A percentile compares a stretch with the other conserved stretches of the same genome.
phyloP scores from a whole-genome alignment of 768 basidiomycete genomes.

The Naematelia encephala region DNA sequence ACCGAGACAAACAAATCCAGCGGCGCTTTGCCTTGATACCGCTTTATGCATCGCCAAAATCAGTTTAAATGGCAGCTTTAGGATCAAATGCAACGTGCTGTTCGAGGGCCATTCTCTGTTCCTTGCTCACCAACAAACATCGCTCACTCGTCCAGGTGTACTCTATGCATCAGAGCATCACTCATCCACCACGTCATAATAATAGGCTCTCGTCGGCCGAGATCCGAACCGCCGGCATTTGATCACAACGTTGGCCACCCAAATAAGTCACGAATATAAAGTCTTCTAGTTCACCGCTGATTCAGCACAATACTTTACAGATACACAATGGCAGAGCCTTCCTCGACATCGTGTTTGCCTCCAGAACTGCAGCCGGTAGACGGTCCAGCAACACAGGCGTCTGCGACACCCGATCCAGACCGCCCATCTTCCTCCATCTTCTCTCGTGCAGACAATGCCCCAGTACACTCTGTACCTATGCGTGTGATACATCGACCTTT shows the following conservation, averaged over 20 bases:
- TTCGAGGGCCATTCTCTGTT: too few relatives aligned
- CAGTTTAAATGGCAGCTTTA: too few relatives aligned
- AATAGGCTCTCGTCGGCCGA: neutral
- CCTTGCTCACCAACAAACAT: too few relatives aligned
- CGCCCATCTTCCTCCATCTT: slow-evolving; percentile 31
- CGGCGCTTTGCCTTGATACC: too few relatives aligned
- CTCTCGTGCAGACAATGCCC: slow-evolving; percentile 17
- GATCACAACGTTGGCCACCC: too few relatives aligned
- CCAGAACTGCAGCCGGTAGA: slow-evolving; percentile 1
- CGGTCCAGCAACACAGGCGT: neutral
- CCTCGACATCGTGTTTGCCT: neutral
- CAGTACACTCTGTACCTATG: slow-evolving; percentile 47
- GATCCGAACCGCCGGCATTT: too few relatives aligned
- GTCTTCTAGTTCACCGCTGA: neutral
- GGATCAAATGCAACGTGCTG: too few relatives aligned
- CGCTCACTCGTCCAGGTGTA: too few relatives aligned
- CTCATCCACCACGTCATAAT: neutral
- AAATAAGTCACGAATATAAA: too few relatives aligned
- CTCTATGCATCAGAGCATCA: too few relatives aligned
- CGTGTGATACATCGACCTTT: slow-evolving; percentile 48
- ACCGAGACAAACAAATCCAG: too few relatives aligned
- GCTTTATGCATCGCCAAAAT: too few relatives aligned
- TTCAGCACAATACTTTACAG: neutral
- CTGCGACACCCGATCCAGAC: neutral
- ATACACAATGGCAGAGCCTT: neutral